Base-by-base conservation (phyloP, 495 filamentous ascomycete genomes). In the Neurospora tetraspora region DNA sequence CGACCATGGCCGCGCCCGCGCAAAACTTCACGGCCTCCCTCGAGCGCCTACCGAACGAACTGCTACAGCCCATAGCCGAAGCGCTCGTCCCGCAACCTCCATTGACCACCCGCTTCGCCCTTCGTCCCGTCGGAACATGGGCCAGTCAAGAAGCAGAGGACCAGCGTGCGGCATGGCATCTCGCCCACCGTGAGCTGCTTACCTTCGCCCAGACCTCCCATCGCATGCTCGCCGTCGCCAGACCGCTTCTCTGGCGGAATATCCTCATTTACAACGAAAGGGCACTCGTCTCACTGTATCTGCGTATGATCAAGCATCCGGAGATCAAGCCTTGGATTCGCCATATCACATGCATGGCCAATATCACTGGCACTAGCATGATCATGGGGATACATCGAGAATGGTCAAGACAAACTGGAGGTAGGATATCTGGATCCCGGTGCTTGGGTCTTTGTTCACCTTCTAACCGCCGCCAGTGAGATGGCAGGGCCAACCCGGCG, bases 101-200 rank as follows among this genome's bases (percentile, higher is more conserved):
- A 11, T 39, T 75, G 68, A 81, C 79, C 2, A 81, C 78, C 11
- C 74, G 79, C 9, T 81, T 81, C 34, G 74, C 75, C 10, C 78
- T 81, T 37, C 77, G 78, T 12, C 70, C 73, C 18, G 68, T 73
- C 10, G 79, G 79, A 71, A 80, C 79, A 31, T 81, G 79, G 79
- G 78, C 77, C 34, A 76, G 76, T n/a, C 77, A 72, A 5, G 76
- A 80, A 78, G 78, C 77, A 16, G 36, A 14, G 40, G 74, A 76
- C 70, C 79, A 81, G 73, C 79, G 77, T 75, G 73, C 74, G 7
- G 74, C 76, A 69, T 81, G 77, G 77, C 74, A 75, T 20, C 68
- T 40, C 23, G 70, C 71, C 74, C 78, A 78, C 73, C 31, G 68
- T 39, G 61, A 74, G 39, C 72, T 81, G 69, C 65, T 80, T 31